Evolutionary conservation across 2,329 filamentous ascomycete species (phyloP).

Genomic region (Xylaria sp.): DNA sequence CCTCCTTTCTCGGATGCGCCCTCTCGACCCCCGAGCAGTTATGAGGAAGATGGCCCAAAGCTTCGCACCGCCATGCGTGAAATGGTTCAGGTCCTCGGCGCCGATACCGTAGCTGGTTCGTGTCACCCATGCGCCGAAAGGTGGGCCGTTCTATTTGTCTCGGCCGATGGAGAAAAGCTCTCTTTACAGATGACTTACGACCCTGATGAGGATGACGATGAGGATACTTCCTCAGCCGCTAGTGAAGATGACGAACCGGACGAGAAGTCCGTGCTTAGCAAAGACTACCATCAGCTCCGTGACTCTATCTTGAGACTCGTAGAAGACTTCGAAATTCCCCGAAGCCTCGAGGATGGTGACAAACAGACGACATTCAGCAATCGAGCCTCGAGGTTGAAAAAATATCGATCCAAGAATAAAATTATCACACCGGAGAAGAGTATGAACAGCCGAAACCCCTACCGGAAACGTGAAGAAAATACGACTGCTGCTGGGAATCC

Average conservation of each 20-base stretch:
- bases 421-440: constrained; percentile 64
- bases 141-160: constrained; percentile 85
- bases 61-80: constrained; percentile 76
- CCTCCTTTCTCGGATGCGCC: constrained; percentile 61
- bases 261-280: constrained; percentile 73
- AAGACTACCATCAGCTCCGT: constrained; percentile 83
- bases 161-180: constrained; percentile 75
- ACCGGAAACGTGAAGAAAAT: constrained; percentile 55
- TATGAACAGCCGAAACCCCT: constrained; percentile 69
- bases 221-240: constrained; percentile 70
- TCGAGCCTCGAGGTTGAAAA: constrained; percentile 70
- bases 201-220: constrained; percentile 71
- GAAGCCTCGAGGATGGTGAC: constrained; percentile 69
- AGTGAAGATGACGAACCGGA: constrained; percentile 72
- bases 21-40: constrained; percentile 58
- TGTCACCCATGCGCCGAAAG: constrained; percentile 84
- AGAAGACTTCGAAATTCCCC: constrained; percentile 83
- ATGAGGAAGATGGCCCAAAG: constrained; percentile 73
- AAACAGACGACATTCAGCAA: constrained; percentile 76
- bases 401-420: constrained; percentile 69
- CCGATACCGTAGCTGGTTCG: constrained; percentile 72
- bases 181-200: constrained; percentile 79
- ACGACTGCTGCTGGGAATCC: constrained; percentile 53
- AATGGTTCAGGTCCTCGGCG: constrained; percentile 73
- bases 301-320: constrained; percentile 84